Evolutionary conservation across 176 grass and related monocot species (phyloP).

Genomic region (Thalia dealbata): DNA sequence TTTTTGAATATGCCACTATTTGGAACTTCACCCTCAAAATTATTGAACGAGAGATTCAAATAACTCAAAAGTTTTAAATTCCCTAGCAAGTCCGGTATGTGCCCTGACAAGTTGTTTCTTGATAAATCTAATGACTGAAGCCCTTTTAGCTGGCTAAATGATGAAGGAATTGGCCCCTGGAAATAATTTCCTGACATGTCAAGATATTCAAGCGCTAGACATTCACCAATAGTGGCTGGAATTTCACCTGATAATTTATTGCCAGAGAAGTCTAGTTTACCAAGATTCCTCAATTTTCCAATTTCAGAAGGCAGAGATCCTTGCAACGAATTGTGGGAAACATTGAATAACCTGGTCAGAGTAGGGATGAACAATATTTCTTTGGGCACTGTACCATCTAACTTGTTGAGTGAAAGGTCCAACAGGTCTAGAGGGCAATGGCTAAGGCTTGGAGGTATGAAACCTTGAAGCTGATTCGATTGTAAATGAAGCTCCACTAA

Average conservation of each 20-base stretch:
- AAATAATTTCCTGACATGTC: conserved; percentile 21
- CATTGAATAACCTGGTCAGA: not conserved
- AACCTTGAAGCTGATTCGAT: not conserved
- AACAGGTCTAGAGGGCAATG: not conserved
- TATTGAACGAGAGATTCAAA: conserved; percentile 56
- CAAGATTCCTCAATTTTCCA: conserved; percentile 21
- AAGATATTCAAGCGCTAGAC: conserved; percentile 25
- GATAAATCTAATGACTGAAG: conserved; percentile 15
- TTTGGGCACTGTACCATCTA: not conserved
- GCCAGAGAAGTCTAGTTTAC: conserved; percentile 28
- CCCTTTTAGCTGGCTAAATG: conserved; percentile 24
- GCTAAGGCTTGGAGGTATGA: not conserved
- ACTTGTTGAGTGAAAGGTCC: conserved; percentile 8
- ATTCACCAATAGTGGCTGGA: conserved; percentile 34
- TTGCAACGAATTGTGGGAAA: conserved; percentile 8
- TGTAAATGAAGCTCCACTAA: not conserved
- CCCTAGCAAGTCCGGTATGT: not conserved
- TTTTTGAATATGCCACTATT: conserved; percentile 16
- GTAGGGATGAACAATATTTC: conserved; percentile 7
- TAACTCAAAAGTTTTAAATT: not conserved
- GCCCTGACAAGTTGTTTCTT: conserved; percentile 20
- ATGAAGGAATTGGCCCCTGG: conserved; percentile 34
- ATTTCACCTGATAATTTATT: conserved; percentile 1
- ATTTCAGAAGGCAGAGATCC: conserved; percentile 26
- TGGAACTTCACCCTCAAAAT: conserved; percentile 34